phyloP scores from a whole-genome alignment of 225 moss, liverwort and hornwort species.

The Ulota crispa region DNA sequence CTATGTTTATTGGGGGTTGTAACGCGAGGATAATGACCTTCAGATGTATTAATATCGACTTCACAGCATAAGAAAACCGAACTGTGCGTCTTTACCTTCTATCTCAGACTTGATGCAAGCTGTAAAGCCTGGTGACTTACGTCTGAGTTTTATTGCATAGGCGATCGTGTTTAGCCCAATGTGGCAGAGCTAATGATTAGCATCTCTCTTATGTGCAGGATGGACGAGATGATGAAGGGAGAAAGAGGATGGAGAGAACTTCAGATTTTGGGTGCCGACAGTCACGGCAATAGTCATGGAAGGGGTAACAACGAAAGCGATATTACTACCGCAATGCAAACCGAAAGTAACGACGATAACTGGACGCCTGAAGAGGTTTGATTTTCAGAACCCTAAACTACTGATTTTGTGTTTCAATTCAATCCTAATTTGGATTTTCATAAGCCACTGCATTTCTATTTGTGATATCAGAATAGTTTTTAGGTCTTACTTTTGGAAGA shows the following conservation, averaged over 20 bases:
- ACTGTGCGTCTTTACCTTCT: conserved; percentile 7
- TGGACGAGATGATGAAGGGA: conserved; percentile 74
- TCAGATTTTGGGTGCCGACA: conserved; percentile 39
- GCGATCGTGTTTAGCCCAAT: conserved; percentile 1
- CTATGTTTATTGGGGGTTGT: conserved; percentile 1
- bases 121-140: not conserved
- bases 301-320: conserved; percentile 28
- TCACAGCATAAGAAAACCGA: not conserved
- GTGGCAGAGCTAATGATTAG: conserved; percentile 16
- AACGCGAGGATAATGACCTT: not conserved
- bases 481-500: conserved; percentile 9
- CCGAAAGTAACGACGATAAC: conserved; percentile 41
- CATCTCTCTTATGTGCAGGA: conserved; percentile 32
- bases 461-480: not conserved
- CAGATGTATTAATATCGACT: conserved; percentile 2
- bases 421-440: not conserved
- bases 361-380: conserved; percentile 50
- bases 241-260: conserved; percentile 54
- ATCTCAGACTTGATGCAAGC: conserved; percentile 5
- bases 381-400: conserved; percentile 19
- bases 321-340: conserved; percentile 21
- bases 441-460: not conserved
- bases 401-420: not conserved
- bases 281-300: conserved; percentile 35
- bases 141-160: not conserved